phyloP scores from a whole-genome alignment of 768 basidiomycete species.

The Rhodosporidiobolus odoratus region DNA sequence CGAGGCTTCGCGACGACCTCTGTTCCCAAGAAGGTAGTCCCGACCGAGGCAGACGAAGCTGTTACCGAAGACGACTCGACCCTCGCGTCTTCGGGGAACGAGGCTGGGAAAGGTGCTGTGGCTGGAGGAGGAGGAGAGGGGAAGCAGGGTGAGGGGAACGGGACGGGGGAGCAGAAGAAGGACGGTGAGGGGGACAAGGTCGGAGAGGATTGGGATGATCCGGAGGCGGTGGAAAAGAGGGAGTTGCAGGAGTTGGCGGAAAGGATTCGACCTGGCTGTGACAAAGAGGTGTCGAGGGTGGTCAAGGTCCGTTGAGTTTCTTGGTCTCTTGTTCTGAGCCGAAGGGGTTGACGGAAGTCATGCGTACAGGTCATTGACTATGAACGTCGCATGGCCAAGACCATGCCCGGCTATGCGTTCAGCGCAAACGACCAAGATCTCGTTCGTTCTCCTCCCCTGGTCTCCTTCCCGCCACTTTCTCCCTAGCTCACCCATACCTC shows the following conservation, averaged over 20 bases:
- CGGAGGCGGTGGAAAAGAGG: constrained; percentile 43
- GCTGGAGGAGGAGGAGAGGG: background rate
- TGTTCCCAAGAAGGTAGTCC: constrained; percentile 16
- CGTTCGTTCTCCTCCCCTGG: constrained; percentile 33
- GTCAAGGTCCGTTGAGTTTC: constrained; percentile 57
- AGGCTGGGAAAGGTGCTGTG: background rate
- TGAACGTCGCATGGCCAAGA: constrained; percentile 67
- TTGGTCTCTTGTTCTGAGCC: background rate
- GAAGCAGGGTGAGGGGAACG: background rate
- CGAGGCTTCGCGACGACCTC: constrained; percentile 61
- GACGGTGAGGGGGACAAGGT: background rate
- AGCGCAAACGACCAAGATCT: constrained; percentile 25
- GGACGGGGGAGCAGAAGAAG: constrained; percentile 40
- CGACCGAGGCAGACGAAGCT: background rate
- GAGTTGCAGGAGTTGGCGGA: constrained; percentile 70
- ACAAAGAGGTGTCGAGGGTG: constrained; percentile 70
- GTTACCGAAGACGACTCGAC: background rate
- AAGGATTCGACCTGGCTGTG: constrained; percentile 75
- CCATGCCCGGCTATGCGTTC: constrained; percentile 50
- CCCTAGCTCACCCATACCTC: background rate
- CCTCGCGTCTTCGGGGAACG: constrained; percentile 2
- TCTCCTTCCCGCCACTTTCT: no score
- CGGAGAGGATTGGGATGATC: constrained; percentile 38
- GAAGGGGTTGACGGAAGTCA: background rate
- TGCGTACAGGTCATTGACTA: constrained; percentile 65